These are phyloP conservation scores for Coemansia furcata DNA, from an alignment of 192 early-diverging fungal species.

Conservation along the genomic window DNA sequence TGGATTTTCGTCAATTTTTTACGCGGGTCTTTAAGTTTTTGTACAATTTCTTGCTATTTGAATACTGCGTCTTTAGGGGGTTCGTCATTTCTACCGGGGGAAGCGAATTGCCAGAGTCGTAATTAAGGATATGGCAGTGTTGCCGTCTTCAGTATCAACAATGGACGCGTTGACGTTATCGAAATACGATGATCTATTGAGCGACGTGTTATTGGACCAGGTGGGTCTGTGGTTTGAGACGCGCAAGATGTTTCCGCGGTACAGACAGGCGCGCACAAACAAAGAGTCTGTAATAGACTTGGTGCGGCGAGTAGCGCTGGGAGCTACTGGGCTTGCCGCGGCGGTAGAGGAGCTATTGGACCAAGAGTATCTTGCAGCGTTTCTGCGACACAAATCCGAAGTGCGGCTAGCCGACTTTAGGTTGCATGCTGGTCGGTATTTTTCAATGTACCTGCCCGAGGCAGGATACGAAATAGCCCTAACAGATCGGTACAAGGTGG, in stretches of 20 bases:
- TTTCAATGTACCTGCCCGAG: conserved; percentile 61
- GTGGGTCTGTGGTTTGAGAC: conserved; percentile 45
- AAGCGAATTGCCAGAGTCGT: not conserved
- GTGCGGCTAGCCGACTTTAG: conserved; percentile 25
- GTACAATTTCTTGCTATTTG: not conserved
- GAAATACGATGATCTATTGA: conserved; percentile 52
- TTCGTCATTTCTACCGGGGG: not conserved
- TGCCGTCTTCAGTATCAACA: conserved; percentile 25
- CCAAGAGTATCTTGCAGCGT: conserved; percentile 30
- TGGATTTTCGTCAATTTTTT: not conserved
- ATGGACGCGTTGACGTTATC: conserved; percentile 51
- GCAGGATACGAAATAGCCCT: conserved; percentile 66
- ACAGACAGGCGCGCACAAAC: conserved; percentile 25
- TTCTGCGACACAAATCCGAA: conserved; percentile 35
- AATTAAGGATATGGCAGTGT: not conserved
- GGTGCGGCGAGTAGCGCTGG: conserved; percentile 28
- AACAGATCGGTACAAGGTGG: conserved; percentile 56
- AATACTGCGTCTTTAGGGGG: not conserved
- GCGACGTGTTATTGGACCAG: conserved; percentile 50
- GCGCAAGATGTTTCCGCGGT: conserved; percentile 48
- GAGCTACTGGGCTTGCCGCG: conserved; percentile 3
- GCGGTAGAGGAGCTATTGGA: conserved; percentile 32
- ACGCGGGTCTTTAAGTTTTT: not conserved
- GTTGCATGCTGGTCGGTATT: conserved; percentile 57
- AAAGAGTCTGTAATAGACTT: conserved; percentile 1